These are phyloP conservation scores for Tricholoma matsutake DNA, from an alignment of 768 basidiomycete genomes.

Conservation along the genomic window DNA sequence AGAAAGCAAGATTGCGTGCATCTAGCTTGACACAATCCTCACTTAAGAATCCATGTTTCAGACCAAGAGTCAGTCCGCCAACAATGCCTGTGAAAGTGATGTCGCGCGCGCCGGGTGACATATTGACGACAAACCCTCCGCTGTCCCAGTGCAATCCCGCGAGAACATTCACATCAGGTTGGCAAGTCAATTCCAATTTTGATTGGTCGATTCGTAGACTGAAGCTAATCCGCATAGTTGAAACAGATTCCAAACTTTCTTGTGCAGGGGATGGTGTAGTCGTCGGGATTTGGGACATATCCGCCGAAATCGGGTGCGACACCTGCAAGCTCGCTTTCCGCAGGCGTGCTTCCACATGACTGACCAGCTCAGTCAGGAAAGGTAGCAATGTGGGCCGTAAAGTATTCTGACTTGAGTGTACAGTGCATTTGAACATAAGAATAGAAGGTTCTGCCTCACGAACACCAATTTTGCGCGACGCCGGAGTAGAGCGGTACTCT, in stretches of 20 bases:
- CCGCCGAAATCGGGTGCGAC: constrained; percentile 15
- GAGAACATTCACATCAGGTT: constrained; percentile 89
- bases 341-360: constrained; percentile 68
- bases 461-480: constrained; percentile 34
- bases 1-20: constrained; percentile 79
- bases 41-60: constrained; percentile 83
- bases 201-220: constrained; percentile 92
- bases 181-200: constrained; percentile 80
- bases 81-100: constrained; percentile 76
- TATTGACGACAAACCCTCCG: constrained; percentile 82
- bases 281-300: constrained; percentile 9
- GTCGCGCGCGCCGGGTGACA: constrained; percentile 70
- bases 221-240: constrained; percentile 72
- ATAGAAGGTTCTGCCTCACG: constrained; percentile 48
- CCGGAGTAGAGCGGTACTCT: constrained; percentile 67
- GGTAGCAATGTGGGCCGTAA: constrained; percentile 80
- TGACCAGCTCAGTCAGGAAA: constrained; percentile 76
- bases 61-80: constrained; percentile 73
- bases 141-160: constrained; percentile 91
- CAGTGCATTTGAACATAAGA: constrained; percentile 80
- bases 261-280: constrained; percentile 9
- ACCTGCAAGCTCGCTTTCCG: constrained; percentile 43
- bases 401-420: constrained; percentile 86
- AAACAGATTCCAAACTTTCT: constrained; percentile 27
- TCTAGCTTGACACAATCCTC: constrained; percentile 80